Evolutionary conservation across 805 yeast species (phyloP), one percentile per base, ranked within the genome.

Genomic region (Deakozyma indianensis): DNA sequence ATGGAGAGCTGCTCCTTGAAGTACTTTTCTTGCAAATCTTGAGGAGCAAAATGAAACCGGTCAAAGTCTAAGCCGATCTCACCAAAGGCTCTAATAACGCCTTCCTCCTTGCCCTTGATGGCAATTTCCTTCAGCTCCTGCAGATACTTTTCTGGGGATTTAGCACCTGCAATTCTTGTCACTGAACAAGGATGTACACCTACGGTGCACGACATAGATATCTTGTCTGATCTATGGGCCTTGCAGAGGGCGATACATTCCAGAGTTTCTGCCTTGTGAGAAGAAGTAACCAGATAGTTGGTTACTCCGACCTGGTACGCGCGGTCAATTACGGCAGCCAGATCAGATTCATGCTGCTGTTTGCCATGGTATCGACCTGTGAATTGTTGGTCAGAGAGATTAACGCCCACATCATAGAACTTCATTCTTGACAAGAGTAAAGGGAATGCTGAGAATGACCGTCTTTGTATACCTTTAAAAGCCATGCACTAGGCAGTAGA

Each of bases 151-250:
- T 40, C 43, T 22, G 56, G 56, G 3, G 51, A 50, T 11, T 55
- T 54, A 2, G 52, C 55, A 4, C 46, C 49, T 5, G 55, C 64
- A 50, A 78, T 73, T 53, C 70, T 88, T 56, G 60, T 60, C 0
- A 87, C 94, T 16, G 81, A 69, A 62, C 98, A 90, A 0, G 99
- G 99, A 65, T 92, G 99, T 1, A 90, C 94, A 11, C 99, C 98
- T 1, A 79, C 88, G 0, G 98, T 92, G 22, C 83, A 75, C 49
- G 65, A 73, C 24, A 79, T 42, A 29, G 41, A 51, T 9, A 59
- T 43, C 23, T 50, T 55, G 14, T 45, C 44, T 3, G 65, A 32
- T 20, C 18, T 64, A 46, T 64, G 61, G 43, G 60, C 49, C 2
- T 57, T 50, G 35, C 83, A 78, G 24, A 88, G 56, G 15, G 69